Evolutionary conservation across 2,329 filamentous ascomycete species (phyloP).

Genomic region (Xylariaceae sp.): DNA sequence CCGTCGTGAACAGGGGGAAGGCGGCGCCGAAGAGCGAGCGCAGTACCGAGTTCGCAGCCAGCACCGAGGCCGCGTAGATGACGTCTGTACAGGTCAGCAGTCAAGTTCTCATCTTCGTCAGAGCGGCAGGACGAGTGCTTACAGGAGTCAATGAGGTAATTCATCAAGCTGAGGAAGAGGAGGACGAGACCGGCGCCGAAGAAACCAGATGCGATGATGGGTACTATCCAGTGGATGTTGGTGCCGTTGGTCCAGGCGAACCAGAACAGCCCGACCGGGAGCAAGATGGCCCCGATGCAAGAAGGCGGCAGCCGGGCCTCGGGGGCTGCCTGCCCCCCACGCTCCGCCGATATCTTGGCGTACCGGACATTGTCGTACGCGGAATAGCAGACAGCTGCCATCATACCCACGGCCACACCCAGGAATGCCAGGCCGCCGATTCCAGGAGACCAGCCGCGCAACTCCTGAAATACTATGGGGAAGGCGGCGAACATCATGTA

Average conservation of each 20-base stretch:
- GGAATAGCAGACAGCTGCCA: constrained; percentile 48
- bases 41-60: constrained; percentile 53
- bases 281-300: constrained; percentile 52
- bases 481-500: constrained; percentile 56
- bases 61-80: constrained; percentile 61
- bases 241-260: constrained; percentile 60
- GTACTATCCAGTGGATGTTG: constrained; percentile 46
- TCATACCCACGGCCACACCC: constrained; percentile 61
- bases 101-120: neutral
- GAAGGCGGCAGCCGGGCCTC: constrained; percentile 58
- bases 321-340: constrained; percentile 50
- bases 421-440: constrained; percentile 59
- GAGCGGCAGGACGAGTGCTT: constrained; percentile 8
- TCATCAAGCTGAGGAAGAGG: constrained; percentile 49
- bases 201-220: constrained; percentile 25
- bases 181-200: constrained; percentile 38
- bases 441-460: constrained; percentile 51
- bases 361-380: constrained; percentile 50
- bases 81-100: constrained; percentile 35
- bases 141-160: constrained; percentile 50
- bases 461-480: constrained; percentile 57
- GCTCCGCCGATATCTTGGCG: constrained; percentile 32
- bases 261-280: constrained; percentile 60
- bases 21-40: constrained; percentile 53
- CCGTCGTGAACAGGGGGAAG: constrained; percentile 53